Base-by-base conservation (phyloP, 164 flowering plant species). In the Saururus chinensis region DNA sequence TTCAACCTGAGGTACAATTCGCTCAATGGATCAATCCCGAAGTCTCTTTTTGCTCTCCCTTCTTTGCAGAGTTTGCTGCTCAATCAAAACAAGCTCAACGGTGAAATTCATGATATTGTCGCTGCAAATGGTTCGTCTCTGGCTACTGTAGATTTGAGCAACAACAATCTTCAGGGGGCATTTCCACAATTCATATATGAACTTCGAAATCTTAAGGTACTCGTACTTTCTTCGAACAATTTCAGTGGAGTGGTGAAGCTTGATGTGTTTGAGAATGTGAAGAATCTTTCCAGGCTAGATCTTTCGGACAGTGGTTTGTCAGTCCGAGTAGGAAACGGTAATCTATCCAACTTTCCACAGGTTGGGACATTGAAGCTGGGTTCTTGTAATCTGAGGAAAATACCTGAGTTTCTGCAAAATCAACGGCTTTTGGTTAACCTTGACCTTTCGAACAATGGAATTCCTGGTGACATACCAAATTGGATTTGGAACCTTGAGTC, bases 371-470 rank as follows among this genome's bases (percentile, higher is more conserved):
- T 81, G 51, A 72, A 75, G 22, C 60, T 84, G 71, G 73, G 74
- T 56, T 76, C 80, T 19, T 81, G 85, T 71, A 66, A 68, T 7
- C 54, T 81, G 20, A 69, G 2, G 9, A 52, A 0, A 22, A 69
- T 82, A 25, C 85, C 85, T 22, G 22, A 62, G 20, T 62, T 71
- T 60, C 56, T 81, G 57, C 64, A n/a, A 40, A 67, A 69, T 54
- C 86, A 77, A 23, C 42, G 68, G 12, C 60, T 19, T 12, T 20
- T 82, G 51, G 23, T 0, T 4, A 0, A 5, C 26, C 62, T 82
- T 19, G 85, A 82, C 71, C 86, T 84, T 56, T 80, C 86, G 6
- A 16, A 61, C 56, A 84, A 81, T 54, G 61, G 66, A 40, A 76
- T 81, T 59, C 25, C 12, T 4, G 84, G 82, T 13, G 49, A 40